Evolutionary conservation across 345 rosid genomes (phyloP).

Genomic region (Noccaea bulbosa): DNA sequence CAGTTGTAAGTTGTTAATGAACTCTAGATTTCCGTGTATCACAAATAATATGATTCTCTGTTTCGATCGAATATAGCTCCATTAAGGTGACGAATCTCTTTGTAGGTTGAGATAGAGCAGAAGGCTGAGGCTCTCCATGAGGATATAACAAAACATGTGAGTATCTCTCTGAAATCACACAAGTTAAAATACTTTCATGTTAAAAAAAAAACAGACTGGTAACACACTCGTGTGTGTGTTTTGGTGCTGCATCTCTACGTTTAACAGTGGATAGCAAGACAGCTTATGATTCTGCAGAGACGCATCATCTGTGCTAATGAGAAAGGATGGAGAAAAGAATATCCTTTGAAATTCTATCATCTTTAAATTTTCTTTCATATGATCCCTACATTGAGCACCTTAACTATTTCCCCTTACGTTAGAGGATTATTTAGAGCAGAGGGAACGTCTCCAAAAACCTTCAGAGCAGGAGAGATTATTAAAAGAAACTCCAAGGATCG

Average conservation of each 20-base stretch:
- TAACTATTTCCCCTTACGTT: conserved; percentile 32
- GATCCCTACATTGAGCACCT: conserved; percentile 28
- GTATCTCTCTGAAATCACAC: conserved; percentile 24
- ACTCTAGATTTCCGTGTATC: neutral
- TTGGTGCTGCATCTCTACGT: conserved; percentile 24
- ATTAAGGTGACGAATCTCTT: neutral
- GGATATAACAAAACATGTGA: conserved; percentile 44
- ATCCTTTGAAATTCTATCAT: conserved; percentile 33
- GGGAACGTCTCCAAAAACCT: conserved; percentile 39
- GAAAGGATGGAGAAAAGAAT: conserved; percentile 46
- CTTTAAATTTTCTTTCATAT: conserved; percentile 7
- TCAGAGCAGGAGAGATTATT: conserved; percentile 42
- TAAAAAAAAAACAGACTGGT: neutral
- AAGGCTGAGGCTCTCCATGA: conserved; percentile 41
- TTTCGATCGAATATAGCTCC: neutral
- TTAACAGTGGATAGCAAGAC: conserved; percentile 43
- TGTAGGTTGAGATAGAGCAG: conserved; percentile 38
- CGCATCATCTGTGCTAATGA: conserved; percentile 41
- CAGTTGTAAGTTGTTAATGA: conserved; percentile 37
- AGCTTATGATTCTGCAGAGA: conserved; percentile 38
- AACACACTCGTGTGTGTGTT: neutral
- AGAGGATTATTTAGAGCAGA: conserved; percentile 37
- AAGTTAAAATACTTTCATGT: neutral
- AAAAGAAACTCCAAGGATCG: conserved; percentile 37
- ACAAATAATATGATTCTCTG: neutral